Conservation (phyloP, 305 asterid species). For the Solanum chacoense region DNA sequence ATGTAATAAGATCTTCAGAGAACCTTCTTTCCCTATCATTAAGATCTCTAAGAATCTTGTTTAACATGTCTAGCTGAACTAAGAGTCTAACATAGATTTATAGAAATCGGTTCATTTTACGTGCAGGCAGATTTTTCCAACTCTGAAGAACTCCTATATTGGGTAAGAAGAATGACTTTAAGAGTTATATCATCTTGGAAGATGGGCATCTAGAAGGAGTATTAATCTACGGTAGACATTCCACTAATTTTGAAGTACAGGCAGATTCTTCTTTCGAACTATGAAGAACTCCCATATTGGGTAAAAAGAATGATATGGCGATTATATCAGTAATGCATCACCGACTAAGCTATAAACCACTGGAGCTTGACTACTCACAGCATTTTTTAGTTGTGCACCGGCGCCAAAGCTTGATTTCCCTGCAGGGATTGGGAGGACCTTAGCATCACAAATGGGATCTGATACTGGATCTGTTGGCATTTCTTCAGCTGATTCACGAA, state of each 20-base stretch:
- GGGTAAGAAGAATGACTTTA: neutral
- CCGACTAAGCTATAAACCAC: neutral
- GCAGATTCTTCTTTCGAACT: neutral
- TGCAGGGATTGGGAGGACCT: slow-evolving; percentile 78
- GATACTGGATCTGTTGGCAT: slow-evolving; percentile 97
- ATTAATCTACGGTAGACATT: neutral
- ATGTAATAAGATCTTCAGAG: neutral
- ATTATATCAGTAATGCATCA: neutral
- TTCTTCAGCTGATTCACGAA: slow-evolving; percentile 72
- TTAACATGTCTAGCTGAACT: neutral
- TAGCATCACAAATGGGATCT: slow-evolving; percentile 72
- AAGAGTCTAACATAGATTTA: neutral
- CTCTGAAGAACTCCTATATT: neutral
- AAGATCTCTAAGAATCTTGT: neutral
- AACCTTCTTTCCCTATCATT: neutral
- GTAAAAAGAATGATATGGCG: neutral
- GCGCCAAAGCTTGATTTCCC: slow-evolving; percentile 87
- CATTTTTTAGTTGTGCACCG: slow-evolving; percentile 87
- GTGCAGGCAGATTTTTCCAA: neutral
- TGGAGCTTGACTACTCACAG: slow-evolving; percentile 37
- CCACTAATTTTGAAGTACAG: neutral
- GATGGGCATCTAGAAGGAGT: neutral
- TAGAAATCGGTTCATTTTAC: neutral
- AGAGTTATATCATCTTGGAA: neutral
- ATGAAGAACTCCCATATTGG: neutral